Evolutionary conservation across 2,329 filamentous ascomycete species (phyloP).

Genomic region (Epichloe amarillans): DNA sequence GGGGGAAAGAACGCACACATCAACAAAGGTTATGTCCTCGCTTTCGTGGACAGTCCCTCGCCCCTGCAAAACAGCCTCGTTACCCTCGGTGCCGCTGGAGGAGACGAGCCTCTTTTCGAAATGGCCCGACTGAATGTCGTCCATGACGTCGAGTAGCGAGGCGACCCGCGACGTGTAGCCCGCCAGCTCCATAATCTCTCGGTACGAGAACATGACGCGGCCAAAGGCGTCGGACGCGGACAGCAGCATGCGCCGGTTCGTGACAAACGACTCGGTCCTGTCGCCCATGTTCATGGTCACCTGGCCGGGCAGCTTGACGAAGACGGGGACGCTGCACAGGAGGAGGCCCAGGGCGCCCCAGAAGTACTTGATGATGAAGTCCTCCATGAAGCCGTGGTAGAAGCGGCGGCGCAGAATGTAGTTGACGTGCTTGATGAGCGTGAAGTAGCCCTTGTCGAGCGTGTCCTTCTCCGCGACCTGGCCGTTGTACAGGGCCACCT

Average conservation of each 20-base stretch:
- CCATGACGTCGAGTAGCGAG: slow-evolving; percentile 82
- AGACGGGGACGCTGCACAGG: slow-evolving; percentile 89
- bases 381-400: slow-evolving; percentile 99
- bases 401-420: slow-evolving; percentile 80
- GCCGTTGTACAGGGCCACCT: slow-evolving; percentile 82
- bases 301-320: slow-evolving; percentile 77
- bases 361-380: slow-evolving; percentile 99
- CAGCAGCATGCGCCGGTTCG: slow-evolving; percentile 81
- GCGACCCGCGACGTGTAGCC: slow-evolving; percentile 91
- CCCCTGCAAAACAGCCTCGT: slow-evolving; percentile 69
- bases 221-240: slow-evolving; percentile 93
- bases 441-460: slow-evolving; percentile 96
- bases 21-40: slow-evolving; percentile 67
- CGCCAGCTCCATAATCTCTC: slow-evolving; percentile 90
- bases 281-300: slow-evolving; percentile 54
- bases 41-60: slow-evolving; percentile 75
- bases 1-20: slow-evolving; percentile 45
- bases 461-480: slow-evolving; percentile 93
- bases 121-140: slow-evolving; percentile 76
- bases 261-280: slow-evolving; percentile 69
- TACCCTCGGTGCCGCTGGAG: slow-evolving; percentile 67
- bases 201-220: slow-evolving; percentile 94
- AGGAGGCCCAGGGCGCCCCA: slow-evolving; percentile 89
- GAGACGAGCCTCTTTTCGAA: slow-evolving; percentile 97
- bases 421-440: slow-evolving; percentile 97